Evolutionary conservation across 805 yeast genomes (phyloP).

Genomic region (Saccharomycopsis fermentans): DNA sequence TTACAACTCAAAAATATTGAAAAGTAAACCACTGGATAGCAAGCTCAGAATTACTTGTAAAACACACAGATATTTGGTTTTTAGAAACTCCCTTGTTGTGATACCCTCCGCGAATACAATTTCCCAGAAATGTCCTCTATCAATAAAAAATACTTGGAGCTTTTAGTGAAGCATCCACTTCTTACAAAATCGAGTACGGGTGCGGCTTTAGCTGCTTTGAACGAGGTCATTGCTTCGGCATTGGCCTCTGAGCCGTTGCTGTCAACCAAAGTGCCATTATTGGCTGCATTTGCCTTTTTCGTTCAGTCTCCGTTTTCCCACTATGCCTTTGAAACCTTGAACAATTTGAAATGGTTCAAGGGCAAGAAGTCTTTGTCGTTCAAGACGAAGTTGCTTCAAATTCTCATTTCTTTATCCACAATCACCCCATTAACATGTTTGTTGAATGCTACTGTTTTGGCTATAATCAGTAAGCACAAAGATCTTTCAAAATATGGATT

Average conservation of each 20-base stretch:
- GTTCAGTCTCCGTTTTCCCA: slow-evolving; percentile 53
- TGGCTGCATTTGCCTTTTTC: slow-evolving; percentile 46
- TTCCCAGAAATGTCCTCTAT: not conserved
- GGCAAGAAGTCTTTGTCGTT: slow-evolving; percentile 35
- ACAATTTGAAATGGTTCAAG: slow-evolving; percentile 23
- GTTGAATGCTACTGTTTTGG: slow-evolving; percentile 41
- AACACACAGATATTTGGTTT: no score
- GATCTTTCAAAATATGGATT: slow-evolving; percentile 3
- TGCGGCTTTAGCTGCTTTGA: slow-evolving; percentile 43
- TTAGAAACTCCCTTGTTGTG: not conserved
- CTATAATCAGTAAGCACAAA: slow-evolving; percentile 33
- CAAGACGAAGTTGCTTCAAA: slow-evolving; percentile 36
- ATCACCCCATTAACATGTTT: slow-evolving; percentile 45
- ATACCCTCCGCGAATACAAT: no score
- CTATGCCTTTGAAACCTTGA: slow-evolving; percentile 38
- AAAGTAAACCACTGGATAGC: no score
- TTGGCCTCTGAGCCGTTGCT: slow-evolving; percentile 36
- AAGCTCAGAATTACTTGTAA: no score
- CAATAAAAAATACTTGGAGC: slow-evolving; percentile 2
- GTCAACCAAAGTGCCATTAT: slow-evolving; percentile 36
- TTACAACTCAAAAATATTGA: no score
- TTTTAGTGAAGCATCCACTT: slow-evolving; percentile 39
- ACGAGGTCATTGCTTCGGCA: slow-evolving; percentile 46
- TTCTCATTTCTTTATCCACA: slow-evolving; percentile 40
- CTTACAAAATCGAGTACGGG: slow-evolving; percentile 50